A percentile compares a stretch with the other conserved stretches of the same genome.
Conservation (phyloP, 1,284 basidiomycete species). For the Vanrija pseudolonga region DNA sequence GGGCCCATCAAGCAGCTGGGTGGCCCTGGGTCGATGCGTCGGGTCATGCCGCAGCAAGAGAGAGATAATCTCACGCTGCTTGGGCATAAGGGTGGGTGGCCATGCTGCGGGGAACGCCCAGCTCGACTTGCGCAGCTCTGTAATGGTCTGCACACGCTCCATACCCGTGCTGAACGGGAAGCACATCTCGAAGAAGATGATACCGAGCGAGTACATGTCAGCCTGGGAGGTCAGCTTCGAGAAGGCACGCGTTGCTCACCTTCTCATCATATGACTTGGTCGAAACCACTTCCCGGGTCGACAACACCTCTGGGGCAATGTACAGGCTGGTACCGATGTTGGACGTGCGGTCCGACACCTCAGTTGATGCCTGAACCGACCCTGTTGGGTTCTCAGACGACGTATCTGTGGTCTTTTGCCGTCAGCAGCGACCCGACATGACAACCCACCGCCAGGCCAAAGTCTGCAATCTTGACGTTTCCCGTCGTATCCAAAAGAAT, state of each 20-base stretch:
- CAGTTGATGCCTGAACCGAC: constrained; percentile 50
- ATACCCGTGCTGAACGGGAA: constrained; percentile 79
- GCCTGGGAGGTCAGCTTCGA: constrained; percentile 54
- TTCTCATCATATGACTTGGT: constrained; percentile 50
- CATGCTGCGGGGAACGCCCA: constrained; percentile 67
- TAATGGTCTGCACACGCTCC: constrained; percentile 79
- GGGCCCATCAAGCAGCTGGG: constrained; percentile 77
- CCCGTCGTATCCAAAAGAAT: constrained; percentile 87
- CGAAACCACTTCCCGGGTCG: constrained; percentile 18
- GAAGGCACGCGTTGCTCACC: constrained; percentile 4
- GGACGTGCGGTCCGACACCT: constrained; percentile 42
- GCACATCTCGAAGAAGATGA: constrained; percentile 98
- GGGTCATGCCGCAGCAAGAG: constrained; percentile 82
- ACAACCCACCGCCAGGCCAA: constrained; percentile 60
- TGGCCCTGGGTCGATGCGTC: constrained; percentile 70
- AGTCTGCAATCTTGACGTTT: constrained; percentile 92
- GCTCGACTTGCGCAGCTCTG: constrained; percentile 66
- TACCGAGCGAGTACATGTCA: constrained; percentile 91
- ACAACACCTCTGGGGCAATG: constrained; percentile 76
- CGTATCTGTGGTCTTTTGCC: constrained; percentile 63
- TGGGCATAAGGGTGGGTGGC: constrained; percentile 57
- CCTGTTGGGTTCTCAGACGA: constrained; percentile 65
- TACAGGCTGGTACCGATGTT: constrained; percentile 91
- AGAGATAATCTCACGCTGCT: constrained; percentile 58
- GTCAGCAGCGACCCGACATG: constrained; percentile 1